Conservation (phyloP, 352 stramenopile genomes). For the Globisporangium irregulare region DNA sequence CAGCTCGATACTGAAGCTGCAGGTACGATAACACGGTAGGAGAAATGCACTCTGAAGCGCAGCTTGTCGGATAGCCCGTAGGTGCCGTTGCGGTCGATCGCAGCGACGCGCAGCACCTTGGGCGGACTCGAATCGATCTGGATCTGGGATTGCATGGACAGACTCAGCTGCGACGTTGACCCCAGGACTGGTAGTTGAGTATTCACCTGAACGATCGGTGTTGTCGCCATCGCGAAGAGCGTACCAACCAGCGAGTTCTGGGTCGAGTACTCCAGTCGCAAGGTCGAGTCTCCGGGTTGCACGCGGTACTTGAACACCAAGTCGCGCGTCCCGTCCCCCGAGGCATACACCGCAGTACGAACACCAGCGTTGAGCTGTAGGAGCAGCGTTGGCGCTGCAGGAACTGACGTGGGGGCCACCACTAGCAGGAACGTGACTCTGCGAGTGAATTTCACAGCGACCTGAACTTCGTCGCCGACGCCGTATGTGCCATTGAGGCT, state of each 20-base stretch:
- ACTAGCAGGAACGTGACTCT: constrained; percentile 21
- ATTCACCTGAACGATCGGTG: constrained; percentile 27
- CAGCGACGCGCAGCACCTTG: constrained; percentile 28
- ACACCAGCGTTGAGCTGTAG: constrained; percentile 34
- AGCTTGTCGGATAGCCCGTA: constrained; percentile 45
- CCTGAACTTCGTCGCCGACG: constrained; percentile 44
- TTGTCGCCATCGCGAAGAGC: constrained; percentile 48
- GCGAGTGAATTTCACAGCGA: constrained; percentile 49
- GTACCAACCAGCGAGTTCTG: constrained; percentile 33
- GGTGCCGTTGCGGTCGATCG: constrained; percentile 33
- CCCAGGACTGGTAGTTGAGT: constrained; percentile 32
- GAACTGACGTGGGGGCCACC: not conserved
- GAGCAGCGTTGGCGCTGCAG: constrained; percentile 24
- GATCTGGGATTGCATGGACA: constrained; percentile 37
- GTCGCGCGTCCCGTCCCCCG: constrained; percentile 31
- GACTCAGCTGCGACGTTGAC: constrained; percentile 22
- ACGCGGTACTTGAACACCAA: constrained; percentile 57
- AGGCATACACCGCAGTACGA: constrained; percentile 32
- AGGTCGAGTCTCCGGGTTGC: constrained; percentile 28
- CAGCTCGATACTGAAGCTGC: constrained; percentile 20
- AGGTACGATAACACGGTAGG: constrained; percentile 40
- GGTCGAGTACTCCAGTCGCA: constrained; percentile 36
- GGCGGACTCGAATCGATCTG: constrained; percentile 39
- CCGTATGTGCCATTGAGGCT: constrained; percentile 33
- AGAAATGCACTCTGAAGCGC: constrained; percentile 45